Conservation (phyloP, 352 stramenopile genomes). For the Phytophthora rubi region DNA sequence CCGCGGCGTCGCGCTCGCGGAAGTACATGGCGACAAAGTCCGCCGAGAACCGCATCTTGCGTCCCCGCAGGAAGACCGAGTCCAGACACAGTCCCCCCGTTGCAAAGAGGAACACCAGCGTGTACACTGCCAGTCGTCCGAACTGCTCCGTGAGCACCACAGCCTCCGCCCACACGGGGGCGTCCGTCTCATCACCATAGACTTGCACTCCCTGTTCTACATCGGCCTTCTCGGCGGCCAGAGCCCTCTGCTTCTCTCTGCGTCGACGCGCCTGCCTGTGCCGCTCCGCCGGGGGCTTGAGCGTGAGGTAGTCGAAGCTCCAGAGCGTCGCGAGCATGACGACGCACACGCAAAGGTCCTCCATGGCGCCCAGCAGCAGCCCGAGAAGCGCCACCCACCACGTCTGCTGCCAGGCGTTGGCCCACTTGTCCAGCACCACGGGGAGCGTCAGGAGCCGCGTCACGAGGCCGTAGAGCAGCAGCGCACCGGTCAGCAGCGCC, state of each 20-base stretch:
- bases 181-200: constrained; percentile 1
- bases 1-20: constrained; percentile 46
- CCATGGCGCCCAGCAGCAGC: constrained; percentile 46
- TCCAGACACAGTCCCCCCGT: constrained; percentile 37
- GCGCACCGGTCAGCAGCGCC: constrained; percentile 30
- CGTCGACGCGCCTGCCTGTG: constrained; percentile 14
- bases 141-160: constrained; percentile 32
- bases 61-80: constrained; percentile 57
- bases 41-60: constrained; percentile 59
- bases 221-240: constrained; percentile 13
- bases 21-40: constrained; percentile 58
- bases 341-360: constrained; percentile 57
- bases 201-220: constrained; percentile 29
- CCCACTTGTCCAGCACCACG: constrained; percentile 56
- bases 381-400: constrained; percentile 41
- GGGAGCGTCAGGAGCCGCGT: constrained; percentile 38
- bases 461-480: constrained; percentile 44
- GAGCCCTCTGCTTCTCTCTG: constrained; percentile 8
- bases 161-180: constrained; percentile 24
- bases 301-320: constrained; percentile 40
- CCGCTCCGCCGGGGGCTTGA: constrained; percentile 24
- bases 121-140: constrained; percentile 44
- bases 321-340: constrained; percentile 40
- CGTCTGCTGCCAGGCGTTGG: constrained; percentile 54
- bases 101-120: constrained; percentile 41